Evolutionary conservation across 2,329 filamentous ascomycete genomes (phyloP), one percentile per base, ranked within the genome.

Genomic region (Chalara sp.): DNA sequence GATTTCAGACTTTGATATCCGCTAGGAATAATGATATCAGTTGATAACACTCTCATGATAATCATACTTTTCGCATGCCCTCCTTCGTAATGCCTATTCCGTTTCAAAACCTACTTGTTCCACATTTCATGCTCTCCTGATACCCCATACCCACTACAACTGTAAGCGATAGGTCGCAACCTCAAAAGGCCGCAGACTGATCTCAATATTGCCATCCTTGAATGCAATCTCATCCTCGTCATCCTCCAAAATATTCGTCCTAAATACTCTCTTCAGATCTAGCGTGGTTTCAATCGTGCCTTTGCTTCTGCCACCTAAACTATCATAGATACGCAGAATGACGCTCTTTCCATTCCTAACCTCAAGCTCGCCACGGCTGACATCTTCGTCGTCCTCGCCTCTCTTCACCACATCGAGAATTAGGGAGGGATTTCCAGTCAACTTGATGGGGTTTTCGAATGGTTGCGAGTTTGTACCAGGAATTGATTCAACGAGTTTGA

Each of bases 331-430:
- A 1, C 93, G 79, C 52, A 96, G 58, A 53, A 99, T 84, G 44
- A 97, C 78, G 65, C 87, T 95, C 67, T 80, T 80, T 0, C 89
- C 90, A 59, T 81, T 79, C 51, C 87, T 81, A 57, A 74, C 74
- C 3, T 80, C 78, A 32, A 92, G 70, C 35, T 79, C 78, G 28
- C 80, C 79, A 12, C 76, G 69, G 43, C 76, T 81, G 42, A 90
- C 79, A 58, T 90, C 87, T 62, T 86, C 83, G 58, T 92, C 87
- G 61, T 92, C 87, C 65, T 92, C 87, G n/a, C 89, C 93, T 51
- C 93, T 85, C 77, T 99, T 99, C 67, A 99, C 78, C 1, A 84
- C 86, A 65, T 99, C 93, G 1, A 99, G 74, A 4, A 99, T 74
- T 21, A 99, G 72, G 3, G 86, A 84, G 7, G 75, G 66, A 43